Percentiles rank a stretch among this genome's conserved stretches.
phyloP scores from a whole-genome alignment of 2,329 filamentous ascomycete genomes.

The Mycosphaerella arachidis region DNA sequence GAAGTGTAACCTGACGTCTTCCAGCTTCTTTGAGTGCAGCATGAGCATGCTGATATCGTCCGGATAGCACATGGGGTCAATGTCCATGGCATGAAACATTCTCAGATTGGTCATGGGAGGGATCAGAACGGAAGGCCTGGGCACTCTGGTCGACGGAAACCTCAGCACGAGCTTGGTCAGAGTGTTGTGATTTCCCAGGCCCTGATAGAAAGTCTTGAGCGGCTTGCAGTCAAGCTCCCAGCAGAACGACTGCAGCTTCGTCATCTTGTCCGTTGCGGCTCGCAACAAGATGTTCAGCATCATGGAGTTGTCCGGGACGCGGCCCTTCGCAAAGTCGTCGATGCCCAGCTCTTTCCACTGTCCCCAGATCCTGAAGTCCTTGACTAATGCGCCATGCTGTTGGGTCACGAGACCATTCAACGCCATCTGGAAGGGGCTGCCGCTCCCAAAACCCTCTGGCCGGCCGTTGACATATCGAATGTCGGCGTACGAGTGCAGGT shows the following conservation, averaged over 20 bases:
- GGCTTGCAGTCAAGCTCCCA: slow-evolving; percentile 61
- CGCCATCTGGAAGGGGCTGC: slow-evolving; percentile 60
- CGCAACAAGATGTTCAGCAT: slow-evolving; percentile 58
- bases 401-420: slow-evolving; percentile 58
- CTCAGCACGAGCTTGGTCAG: slow-evolving; percentile 53
- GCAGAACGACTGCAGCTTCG: slow-evolving; percentile 51
- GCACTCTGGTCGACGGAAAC: slow-evolving; percentile 53
- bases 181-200: slow-evolving; percentile 47
- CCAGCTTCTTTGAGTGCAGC: slow-evolving; percentile 49
- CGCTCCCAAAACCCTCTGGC: slow-evolving; percentile 58
- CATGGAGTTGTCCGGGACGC: slow-evolving; percentile 61
- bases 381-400: slow-evolving; percentile 50
- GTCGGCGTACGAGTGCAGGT: slow-evolving; percentile 54
- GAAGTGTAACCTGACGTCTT: slow-evolving; percentile 56
- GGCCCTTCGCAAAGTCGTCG: slow-evolving; percentile 55
- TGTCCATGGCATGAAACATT: slow-evolving; percentile 52
- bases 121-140: slow-evolving; percentile 53
- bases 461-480: slow-evolving; percentile 55
- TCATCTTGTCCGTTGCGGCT: slow-evolving; percentile 57
- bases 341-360: slow-evolving; percentile 55
- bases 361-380: slow-evolving; percentile 50
- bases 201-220: slow-evolving; percentile 54
- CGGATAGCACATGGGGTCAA: slow-evolving; percentile 61
- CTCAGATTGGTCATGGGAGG: slow-evolving; percentile 54
- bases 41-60: slow-evolving; percentile 58